These are phyloP conservation scores for Linnemannia zychae DNA, from an alignment of 192 early-diverging fungal genomes.

Conservation along the genomic window DNA sequence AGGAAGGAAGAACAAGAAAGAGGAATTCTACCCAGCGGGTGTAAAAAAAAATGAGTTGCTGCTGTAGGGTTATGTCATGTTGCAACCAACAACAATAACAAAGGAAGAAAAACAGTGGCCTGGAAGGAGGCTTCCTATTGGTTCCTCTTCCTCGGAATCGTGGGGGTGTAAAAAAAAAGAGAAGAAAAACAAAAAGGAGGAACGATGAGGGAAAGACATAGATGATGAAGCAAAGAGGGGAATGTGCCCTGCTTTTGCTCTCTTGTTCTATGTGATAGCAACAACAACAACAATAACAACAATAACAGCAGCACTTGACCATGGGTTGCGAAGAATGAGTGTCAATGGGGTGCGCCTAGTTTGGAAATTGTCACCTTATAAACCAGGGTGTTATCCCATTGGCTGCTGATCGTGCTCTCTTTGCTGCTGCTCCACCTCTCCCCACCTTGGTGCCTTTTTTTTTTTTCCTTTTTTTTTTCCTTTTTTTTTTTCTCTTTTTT, in stretches of 20 bases:
- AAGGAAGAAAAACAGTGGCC: constrained; percentile 2
- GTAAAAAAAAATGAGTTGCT: not conserved
- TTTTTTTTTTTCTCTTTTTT: not conserved
- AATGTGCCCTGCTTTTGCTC: too few relatives aligned
- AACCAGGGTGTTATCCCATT: not conserved
- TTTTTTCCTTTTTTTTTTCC: too few relatives aligned
- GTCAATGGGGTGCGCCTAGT: not conserved
- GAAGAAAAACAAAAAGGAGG: not conserved
- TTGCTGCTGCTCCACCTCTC: not conserved
- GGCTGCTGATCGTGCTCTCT: not conserved
- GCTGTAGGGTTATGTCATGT: constrained; percentile 10
- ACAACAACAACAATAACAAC: too few relatives aligned
- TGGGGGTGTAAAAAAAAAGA: not conserved
- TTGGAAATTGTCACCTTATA: not conserved
- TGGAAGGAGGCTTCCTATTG: not conserved
- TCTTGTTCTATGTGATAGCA: too few relatives aligned
- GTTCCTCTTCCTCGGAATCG: constrained; percentile 6
- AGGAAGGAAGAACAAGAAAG: not conserved
- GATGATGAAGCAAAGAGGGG: too few relatives aligned
- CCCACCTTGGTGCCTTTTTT: too few relatives aligned
- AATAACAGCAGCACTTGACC: too few relatives aligned
- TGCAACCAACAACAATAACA: not conserved
- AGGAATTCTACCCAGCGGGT: not conserved
- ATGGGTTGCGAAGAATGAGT: too few relatives aligned
- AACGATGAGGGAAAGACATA: not conserved